Evolutionary conservation across 371 early-diverging fungal genomes (phyloP).

Genomic region (Circinella umbellata): DNA sequence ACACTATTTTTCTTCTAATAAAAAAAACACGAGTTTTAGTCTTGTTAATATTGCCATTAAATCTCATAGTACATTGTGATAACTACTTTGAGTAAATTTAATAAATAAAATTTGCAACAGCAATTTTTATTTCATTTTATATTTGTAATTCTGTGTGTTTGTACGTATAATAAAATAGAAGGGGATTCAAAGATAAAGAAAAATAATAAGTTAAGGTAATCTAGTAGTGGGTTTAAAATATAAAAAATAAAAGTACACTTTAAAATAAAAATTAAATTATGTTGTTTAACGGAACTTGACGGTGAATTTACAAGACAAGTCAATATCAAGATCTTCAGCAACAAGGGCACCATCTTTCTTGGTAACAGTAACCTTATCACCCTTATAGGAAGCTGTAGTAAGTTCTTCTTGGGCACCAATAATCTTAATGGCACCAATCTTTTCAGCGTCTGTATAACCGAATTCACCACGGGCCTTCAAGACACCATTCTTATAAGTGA

Average conservation of each 20-base stretch:
- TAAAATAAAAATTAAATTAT: not conserved
- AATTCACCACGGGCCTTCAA: conserved; percentile 34
- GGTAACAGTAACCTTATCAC: conserved; percentile 6
- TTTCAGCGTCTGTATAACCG: conserved; percentile 30
- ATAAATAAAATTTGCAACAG: conserved; percentile 1
- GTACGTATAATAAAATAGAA: no score
- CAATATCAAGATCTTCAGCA: conserved; percentile 1
- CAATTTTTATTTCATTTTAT: not conserved
- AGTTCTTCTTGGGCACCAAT: conserved; percentile 16
- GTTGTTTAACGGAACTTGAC: conserved; percentile 6
- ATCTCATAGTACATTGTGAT: no score
- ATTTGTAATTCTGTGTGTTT: not conserved
- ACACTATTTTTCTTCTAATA: no score
- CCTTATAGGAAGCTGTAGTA: conserved; percentile 15
- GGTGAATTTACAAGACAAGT: conserved; percentile 4
- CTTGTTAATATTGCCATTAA: no score
- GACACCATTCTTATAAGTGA: conserved; percentile 28
- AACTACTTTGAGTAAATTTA: not conserved
- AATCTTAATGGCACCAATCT: conserved; percentile 22
- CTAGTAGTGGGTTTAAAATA: not conserved
- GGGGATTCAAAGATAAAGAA: not conserved
- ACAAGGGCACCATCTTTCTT: conserved; percentile 7
- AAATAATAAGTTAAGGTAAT: not conserved
- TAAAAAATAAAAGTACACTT: not conserved
- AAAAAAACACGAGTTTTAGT: no score